Conservation (phyloP, 345 rosid genomes). For the Leavenworthia alabamica region DNA sequence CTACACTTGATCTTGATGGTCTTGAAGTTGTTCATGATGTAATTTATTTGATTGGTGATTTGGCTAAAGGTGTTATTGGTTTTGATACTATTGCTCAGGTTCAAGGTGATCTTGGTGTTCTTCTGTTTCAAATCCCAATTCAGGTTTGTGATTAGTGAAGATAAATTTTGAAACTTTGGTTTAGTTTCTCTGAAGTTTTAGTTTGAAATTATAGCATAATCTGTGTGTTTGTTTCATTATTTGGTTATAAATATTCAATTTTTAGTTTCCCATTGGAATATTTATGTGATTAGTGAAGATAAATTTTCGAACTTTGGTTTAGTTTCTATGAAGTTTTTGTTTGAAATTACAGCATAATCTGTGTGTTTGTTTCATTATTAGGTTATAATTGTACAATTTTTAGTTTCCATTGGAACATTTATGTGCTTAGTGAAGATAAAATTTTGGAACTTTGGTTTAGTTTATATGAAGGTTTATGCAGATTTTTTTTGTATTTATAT, state of each 20-base stretch:
- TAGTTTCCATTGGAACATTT: neutral
- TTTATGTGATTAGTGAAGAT: neutral
- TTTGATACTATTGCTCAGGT: constrained; percentile 56
- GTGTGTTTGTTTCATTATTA: neutral
- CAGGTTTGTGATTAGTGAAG: constrained; percentile 32
- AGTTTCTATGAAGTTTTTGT: neutral
- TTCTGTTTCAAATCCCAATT: constrained; percentile 54
- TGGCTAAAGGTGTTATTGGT: constrained; percentile 58
- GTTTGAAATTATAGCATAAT: neutral
- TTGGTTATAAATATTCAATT: neutral
- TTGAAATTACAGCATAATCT: neutral
- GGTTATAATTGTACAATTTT: neutral
- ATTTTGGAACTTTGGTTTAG: neutral
- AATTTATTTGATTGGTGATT: constrained; percentile 68
- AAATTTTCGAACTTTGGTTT: neutral
- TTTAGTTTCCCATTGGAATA: neutral
- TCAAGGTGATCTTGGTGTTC: constrained; percentile 52
- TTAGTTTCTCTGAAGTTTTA: neutral
- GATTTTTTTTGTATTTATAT: neutral
- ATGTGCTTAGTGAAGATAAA: neutral
- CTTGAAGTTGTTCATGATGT: constrained; percentile 61
- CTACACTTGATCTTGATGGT: constrained; percentile 72
- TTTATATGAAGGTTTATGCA: neutral
- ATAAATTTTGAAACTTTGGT: neutral
- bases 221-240: neutral